Evolutionary conservation across 345 rosid genomes (phyloP).

Genomic region (Pugionium dolabratum): DNA sequence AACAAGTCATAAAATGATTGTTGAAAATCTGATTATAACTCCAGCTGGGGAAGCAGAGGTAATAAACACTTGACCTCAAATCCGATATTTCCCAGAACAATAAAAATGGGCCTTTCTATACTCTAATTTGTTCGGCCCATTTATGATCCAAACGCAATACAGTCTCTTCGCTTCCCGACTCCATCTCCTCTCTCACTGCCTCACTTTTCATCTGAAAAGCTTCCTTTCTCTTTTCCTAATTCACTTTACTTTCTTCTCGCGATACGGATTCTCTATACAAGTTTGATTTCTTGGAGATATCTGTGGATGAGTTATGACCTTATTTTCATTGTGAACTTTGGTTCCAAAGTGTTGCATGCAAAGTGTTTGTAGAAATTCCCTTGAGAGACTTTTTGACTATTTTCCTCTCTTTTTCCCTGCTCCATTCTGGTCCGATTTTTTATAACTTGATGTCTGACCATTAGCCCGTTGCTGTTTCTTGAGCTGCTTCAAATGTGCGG

Average conservation of each 20-base stretch:
- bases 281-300: neutral
- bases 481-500: conserved; percentile 25
- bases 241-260: neutral
- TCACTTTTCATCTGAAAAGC: conserved; percentile 13
- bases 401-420: neutral
- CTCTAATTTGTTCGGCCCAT: conserved; percentile 20
- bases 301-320: neutral
- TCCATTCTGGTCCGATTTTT: conserved; percentile 4
- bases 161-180: conserved; percentile 8
- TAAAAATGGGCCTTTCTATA: neutral
- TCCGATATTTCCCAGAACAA: too few species aligned
- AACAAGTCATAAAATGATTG: too few species aligned
- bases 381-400: conserved; percentile 1
- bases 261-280: neutral
- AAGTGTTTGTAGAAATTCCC: conserved; percentile 37
- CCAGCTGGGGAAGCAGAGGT: too few species aligned
- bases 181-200: neutral
- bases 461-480: neutral
- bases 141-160: conserved; percentile 19
- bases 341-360: conserved; percentile 9
- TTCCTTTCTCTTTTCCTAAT: conserved; percentile 9
- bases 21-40: too few species aligned
- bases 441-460: neutral
- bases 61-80: too few species aligned
- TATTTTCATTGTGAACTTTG: neutral